These are phyloP conservation scores for Chytridium lagenaria DNA, from an alignment of 371 early-diverging fungal species.

Conservation along the genomic window DNA sequence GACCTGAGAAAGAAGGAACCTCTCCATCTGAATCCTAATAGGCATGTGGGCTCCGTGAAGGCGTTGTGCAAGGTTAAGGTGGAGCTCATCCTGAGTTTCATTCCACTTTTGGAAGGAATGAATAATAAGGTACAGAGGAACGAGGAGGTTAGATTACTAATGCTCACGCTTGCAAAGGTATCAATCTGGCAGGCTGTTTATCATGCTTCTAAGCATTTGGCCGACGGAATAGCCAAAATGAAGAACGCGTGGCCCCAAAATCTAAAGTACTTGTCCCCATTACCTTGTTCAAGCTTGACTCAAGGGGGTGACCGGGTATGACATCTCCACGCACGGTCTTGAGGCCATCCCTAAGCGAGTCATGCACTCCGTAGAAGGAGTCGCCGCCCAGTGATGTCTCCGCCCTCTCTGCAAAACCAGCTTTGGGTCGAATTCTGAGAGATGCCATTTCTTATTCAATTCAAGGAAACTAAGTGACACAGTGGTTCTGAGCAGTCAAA, in stretches of 20 bases:
- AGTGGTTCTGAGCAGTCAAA: too few species aligned
- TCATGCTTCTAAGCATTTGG: not conserved
- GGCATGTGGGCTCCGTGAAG: slow-evolving; percentile 89
- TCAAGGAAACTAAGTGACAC: too few species aligned
- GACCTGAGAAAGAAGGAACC: slow-evolving; percentile 73
- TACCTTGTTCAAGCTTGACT: slow-evolving; percentile 73
- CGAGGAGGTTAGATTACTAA: too few species aligned
- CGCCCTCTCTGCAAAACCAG: not conserved
- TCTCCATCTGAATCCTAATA: slow-evolving; percentile 89
- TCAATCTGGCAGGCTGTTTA: too few species aligned
- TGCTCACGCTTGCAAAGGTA: too few species aligned
- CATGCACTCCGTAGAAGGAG: slow-evolving; percentile 75
- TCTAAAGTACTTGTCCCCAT: too few species aligned
- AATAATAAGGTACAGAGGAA: slow-evolving; percentile 4
- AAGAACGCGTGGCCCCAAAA: slow-evolving; percentile 2
- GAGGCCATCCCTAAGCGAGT: slow-evolving; percentile 84
- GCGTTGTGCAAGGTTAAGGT: slow-evolving; percentile 78
- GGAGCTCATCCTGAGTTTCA: slow-evolving; percentile 79
- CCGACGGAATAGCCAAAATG: too few species aligned
- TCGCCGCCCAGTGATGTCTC: slow-evolving; percentile 31
- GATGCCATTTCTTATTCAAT: too few species aligned
- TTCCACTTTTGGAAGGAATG: too few species aligned
- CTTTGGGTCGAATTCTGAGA: not conserved
- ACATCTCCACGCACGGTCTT: slow-evolving; percentile 74
- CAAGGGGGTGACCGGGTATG: slow-evolving; percentile 78